Base-by-base conservation (phyloP, 495 filamentous ascomycete species). In the Tirmania nivea region DNA sequence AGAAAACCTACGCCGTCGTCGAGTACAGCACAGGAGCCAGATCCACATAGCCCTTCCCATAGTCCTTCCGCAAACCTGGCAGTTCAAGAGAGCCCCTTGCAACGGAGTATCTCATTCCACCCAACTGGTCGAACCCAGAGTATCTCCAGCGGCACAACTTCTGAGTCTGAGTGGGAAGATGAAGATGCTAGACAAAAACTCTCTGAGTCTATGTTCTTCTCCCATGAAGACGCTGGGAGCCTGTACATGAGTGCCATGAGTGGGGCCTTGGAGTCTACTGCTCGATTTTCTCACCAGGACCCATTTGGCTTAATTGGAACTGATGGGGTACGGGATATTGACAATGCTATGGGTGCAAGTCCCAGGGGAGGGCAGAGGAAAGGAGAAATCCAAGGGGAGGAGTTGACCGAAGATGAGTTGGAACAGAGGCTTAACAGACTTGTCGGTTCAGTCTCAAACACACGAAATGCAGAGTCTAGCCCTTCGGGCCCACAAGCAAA, bases 181-280 rank as follows among this genome's bases (percentile, higher is more conserved):
- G 58, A 57, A 10, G 62, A 57, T 25, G 62, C 61, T 34, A 59
- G 59, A 17, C 48, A 52, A 8, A 56, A 62, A 52, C 57, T 65
- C 14, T 59, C 59, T 35, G 70, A 84, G 56, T 96, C 92, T 10
- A 84, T 75, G 57, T 64, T 90, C 14, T 96, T 87, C 64, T 88
- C 78, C 52, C 81, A 92, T 54, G 86, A 92, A 54, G 87, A 96
- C 55, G 90, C 90, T 0, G 81, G 89, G 60, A 96, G 90, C 67
- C 82, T 99, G 79, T 96, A 96, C 58, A 88, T 95, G 77, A 83
- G 79, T 60, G 81, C 81, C 19, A 69, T 82, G 10, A 79, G 76
- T 50, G 62, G 62, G 17, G 50, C 60, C 11, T 45, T 60, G 9
- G 39, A 31, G n/a, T 54, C 51, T 42, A n/a, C 16, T 12, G 34